phyloP scores from a whole-genome alignment of 331 rosid species.

The Acacia pycnantha region DNA sequence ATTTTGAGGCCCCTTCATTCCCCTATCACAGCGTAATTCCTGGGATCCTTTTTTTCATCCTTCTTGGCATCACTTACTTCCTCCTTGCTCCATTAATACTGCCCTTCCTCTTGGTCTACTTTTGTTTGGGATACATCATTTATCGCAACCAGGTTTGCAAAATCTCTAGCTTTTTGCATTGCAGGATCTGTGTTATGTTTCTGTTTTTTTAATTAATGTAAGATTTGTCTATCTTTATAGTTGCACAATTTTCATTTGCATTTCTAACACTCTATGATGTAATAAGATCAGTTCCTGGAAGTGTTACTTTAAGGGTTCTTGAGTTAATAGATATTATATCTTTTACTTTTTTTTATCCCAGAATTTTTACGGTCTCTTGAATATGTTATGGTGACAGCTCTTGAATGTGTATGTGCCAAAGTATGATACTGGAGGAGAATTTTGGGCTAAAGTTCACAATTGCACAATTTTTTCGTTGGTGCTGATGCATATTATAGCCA shows the following conservation, averaged over 20 bases:
- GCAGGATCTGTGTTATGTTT: not conserved
- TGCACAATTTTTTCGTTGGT: constrained; percentile 72
- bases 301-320: not conserved
- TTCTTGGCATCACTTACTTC: constrained; percentile 91
- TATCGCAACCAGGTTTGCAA: constrained; percentile 88
- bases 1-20: constrained; percentile 63
- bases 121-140: constrained; percentile 75
- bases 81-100: constrained; percentile 85
- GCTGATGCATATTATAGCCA: constrained; percentile 79
- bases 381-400: constrained; percentile 47
- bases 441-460: constrained; percentile 72
- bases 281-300: constrained; percentile 4
- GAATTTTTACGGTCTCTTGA: constrained; percentile 15
- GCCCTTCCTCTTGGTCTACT: constrained; percentile 86
- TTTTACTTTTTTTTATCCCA: not conserved
- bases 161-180: not conserved
- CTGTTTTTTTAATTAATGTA: not conserved
- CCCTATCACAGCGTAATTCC: constrained; percentile 72
- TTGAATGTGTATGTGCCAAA: constrained; percentile 68
- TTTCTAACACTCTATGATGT: not conserved
- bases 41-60: constrained; percentile 64
- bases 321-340: constrained; percentile 1
- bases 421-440: constrained; percentile 69
- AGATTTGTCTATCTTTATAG: not conserved
- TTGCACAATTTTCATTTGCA: not conserved